These are phyloP conservation scores for Areca catechu DNA, from an alignment of 176 grass and related monocot species.

Conservation along the genomic window DNA sequence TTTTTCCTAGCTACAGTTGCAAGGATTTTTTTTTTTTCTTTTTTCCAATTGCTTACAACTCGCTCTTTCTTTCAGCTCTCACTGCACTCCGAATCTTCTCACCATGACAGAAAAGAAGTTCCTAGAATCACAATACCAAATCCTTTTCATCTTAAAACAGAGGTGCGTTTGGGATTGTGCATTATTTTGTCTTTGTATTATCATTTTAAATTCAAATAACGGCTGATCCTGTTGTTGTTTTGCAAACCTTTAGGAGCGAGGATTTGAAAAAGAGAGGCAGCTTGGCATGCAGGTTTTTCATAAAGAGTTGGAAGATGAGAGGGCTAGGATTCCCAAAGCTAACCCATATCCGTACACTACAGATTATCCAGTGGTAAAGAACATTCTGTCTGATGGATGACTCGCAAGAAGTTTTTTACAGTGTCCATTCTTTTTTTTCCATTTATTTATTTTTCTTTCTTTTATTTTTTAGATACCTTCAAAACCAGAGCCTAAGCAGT, in stretches of 20 bases:
- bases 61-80: slow-evolving; percentile 60
- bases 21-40: too few relatives aligned
- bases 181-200: too few relatives aligned
- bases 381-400: background rate
- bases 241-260: slow-evolving; percentile 53
- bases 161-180: slow-evolving; percentile 32
- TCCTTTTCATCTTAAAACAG: slow-evolving; percentile 84
- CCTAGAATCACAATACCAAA: slow-evolving; percentile 51
- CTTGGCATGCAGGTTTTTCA: slow-evolving; percentile 42
- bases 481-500: slow-evolving; percentile 78
- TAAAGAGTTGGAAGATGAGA: slow-evolving; percentile 77
- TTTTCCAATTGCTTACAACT: background rate
- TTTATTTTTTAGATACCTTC: slow-evolving; percentile 51
- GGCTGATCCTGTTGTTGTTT: background rate
- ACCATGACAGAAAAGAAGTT: slow-evolving; percentile 39
- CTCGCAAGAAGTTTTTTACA: background rate
- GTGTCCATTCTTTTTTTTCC: background rate
- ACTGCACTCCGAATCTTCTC: slow-evolving; percentile 52
- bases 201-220: background rate
- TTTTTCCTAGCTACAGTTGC: too few relatives aligned
- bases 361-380: slow-evolving; percentile 75
- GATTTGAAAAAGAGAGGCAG: slow-evolving; percentile 62
- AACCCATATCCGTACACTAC: slow-evolving; percentile 89
- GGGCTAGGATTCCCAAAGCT: slow-evolving; percentile 62
- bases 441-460: slow-evolving; percentile 4